A percentile compares a stretch with the other conserved stretches of the same genome.
phyloP scores from a whole-genome alignment of 2,329 filamentous ascomycete genomes.

The Cladosporium velox region DNA sequence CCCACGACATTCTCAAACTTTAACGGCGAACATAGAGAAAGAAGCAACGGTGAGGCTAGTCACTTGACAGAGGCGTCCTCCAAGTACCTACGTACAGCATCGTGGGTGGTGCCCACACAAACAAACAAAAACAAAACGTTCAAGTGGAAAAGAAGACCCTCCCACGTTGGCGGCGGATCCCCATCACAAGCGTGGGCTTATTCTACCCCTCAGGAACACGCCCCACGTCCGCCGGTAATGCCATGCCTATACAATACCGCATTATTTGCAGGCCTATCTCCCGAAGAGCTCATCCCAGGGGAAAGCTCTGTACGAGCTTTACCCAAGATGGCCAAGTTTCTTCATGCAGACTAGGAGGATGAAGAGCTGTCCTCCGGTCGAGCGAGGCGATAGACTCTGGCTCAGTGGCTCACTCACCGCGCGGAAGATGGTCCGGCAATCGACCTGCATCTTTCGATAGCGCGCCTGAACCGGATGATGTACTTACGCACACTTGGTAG shows the following conservation, averaged over 20 bases:
- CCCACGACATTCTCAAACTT: neutral
- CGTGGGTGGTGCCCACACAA: neutral
- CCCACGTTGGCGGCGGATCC: neutral
- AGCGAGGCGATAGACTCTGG: neutral
- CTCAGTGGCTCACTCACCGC: neutral
- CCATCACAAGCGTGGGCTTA: neutral
- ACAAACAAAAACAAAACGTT: neutral
- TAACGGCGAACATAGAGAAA: neutral
- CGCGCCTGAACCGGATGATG: neutral
- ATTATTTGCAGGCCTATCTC: neutral
- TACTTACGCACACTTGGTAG: neutral
- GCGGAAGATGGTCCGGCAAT: neutral
- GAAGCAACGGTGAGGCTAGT: neutral
- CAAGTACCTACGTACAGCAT: neutral
- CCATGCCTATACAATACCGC: neutral
- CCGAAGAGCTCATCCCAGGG: conserved; percentile 1
- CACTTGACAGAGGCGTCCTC: neutral
- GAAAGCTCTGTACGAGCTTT: neutral
- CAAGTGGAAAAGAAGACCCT: neutral
- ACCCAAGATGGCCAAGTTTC: conserved; percentile 7
- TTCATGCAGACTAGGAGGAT: conserved; percentile 2
- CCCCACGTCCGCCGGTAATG: neutral
- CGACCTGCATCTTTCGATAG: neutral
- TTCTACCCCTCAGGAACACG: neutral
- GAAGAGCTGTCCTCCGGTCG: neutral